Evolutionary conservation across 345 rosid genomes (phyloP).

Genomic region (Gossypium raimondii): DNA sequence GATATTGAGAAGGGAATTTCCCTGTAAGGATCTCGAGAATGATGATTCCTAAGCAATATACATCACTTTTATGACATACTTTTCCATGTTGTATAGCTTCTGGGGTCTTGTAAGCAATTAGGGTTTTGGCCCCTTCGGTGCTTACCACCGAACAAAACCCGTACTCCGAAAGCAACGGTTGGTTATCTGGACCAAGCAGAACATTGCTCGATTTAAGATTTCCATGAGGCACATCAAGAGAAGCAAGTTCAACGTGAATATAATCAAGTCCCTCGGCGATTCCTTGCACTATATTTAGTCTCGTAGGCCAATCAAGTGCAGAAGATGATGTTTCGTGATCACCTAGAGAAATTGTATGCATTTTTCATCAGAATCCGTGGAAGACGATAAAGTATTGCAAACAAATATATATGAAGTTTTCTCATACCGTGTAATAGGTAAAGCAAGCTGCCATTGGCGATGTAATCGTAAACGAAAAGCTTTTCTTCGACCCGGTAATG

Average conservation of each 20-base stretch:
- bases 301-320: conserved; percentile 53
- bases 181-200: conserved; percentile 44
- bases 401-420: background rate
- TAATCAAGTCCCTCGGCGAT: conserved; percentile 52
- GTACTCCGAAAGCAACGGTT: conserved; percentile 56
- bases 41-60: conserved; percentile 64
- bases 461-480: conserved; percentile 47
- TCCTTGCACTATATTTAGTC: conserved; percentile 59
- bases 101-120: conserved; percentile 60
- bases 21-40: conserved; percentile 72
- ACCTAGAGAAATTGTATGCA: conserved; percentile 24
- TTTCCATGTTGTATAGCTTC: conserved; percentile 39
- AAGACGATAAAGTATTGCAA: background rate
- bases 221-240: conserved; percentile 61
- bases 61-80: conserved; percentile 61
- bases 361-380: background rate
- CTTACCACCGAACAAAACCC: conserved; percentile 45
- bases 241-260: conserved; percentile 45
- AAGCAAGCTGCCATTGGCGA: conserved; percentile 64
- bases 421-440: conserved; percentile 52
- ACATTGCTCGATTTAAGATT: conserved; percentile 84
- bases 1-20: conserved; percentile 63
- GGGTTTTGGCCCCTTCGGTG: conserved; percentile 23
- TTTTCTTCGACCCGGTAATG: conserved; percentile 72
- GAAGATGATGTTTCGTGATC: conserved; percentile 35